A percentile compares a stretch with the other conserved stretches of the same genome.
phyloP scores from a whole-genome alignment of 208 protist species.

The Leishmania major region DNA sequence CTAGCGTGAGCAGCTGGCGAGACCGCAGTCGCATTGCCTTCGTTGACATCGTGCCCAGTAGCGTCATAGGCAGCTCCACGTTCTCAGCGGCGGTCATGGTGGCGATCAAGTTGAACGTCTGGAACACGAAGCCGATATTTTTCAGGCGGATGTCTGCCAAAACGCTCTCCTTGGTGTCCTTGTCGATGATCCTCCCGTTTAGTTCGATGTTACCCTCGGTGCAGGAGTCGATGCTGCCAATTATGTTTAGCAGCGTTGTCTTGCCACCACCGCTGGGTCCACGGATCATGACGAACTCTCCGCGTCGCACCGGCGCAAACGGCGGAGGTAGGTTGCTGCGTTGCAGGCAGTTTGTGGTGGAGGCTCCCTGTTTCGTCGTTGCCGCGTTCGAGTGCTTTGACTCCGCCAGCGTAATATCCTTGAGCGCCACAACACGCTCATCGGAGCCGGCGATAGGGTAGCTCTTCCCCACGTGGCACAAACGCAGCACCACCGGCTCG shows the following conservation, averaged over 20 bases:
- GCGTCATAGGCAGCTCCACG: constrained; percentile 97
- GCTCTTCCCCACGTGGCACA: constrained; percentile 67
- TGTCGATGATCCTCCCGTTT: constrained; percentile 71
- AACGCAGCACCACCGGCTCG: constrained; percentile 62
- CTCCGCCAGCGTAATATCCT: constrained; percentile 67
- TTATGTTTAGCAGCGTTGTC: constrained; percentile 95
- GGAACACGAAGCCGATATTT: constrained; percentile 97
- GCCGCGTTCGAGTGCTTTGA: constrained; percentile 2
- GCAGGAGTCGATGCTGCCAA: constrained; percentile 92
- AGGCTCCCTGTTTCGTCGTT: background rate
- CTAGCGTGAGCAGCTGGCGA: constrained; percentile 88
- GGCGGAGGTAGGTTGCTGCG: constrained; percentile 15
- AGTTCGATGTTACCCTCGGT: constrained; percentile 88
- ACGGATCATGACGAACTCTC: constrained; percentile 97
- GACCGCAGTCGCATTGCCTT: constrained; percentile 87
- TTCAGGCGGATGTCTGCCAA: constrained; percentile 92
- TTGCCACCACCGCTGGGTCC: constrained; percentile 97
- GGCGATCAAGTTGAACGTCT: constrained; percentile 98
- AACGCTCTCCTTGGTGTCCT: constrained; percentile 67
- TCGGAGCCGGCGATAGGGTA: constrained; percentile 67
- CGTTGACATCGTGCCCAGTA: constrained; percentile 83
- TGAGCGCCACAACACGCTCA: constrained; percentile 60
- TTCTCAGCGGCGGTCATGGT: constrained; percentile 98
- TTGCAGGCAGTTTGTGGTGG: background rate
- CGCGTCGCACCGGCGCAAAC: constrained; percentile 84